Evolutionary conservation across 2,329 filamentous ascomycete species (phyloP), one percentile per base, ranked within the genome.

Genomic region (Phyllosticta paracitricarpa): DNA sequence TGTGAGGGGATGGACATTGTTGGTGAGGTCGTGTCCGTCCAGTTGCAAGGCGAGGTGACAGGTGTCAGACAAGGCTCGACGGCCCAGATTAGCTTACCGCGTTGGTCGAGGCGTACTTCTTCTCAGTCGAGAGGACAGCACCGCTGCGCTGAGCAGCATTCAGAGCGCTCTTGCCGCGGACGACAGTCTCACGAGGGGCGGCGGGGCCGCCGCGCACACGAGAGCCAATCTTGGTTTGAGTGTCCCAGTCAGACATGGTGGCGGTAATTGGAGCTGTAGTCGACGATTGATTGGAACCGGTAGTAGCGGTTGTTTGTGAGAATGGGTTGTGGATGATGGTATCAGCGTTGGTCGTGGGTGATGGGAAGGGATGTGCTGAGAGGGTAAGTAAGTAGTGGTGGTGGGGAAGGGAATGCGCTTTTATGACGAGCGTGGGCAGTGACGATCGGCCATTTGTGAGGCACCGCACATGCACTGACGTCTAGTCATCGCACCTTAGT

Each of bases 171-270:
- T 89, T 91, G 73, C 93, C 90, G 75, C 89, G 88, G 73, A 97
- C 83, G 68, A 97, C 92, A 3, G 88, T 95, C 82, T 97, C 91
- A 68, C 90, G 89, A 67, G 84, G 79, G 55, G 76, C 76, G 62
- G 77, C 82, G 68, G 87, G 88, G 67, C 86, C 83, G 66, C 84
- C 83, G 71, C 86, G 85, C 72, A 83, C 84, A 78, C 89, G 93
- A 84, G 85, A 90, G 72, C 94, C 94, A 73, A 99, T 97, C 83
- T 94, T 96, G 78, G 91, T 96, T 69, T 89, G 85, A 68, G 79
- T 77, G 70, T 96, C 89, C 92, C 93, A 97, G 71, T 96, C 81
- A 83, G 88, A 86, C 86, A 84, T 83, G 68, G 68, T 76, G 68
- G 64, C n/a, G 24, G 51, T 53, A 30, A 8, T 19, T 17, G 2